Percentiles rank a stretch among this genome's conserved stretches.
Conservation (phyloP, 2,329 filamentous ascomycete species). For the Sporothrix schenckii region DNA sequence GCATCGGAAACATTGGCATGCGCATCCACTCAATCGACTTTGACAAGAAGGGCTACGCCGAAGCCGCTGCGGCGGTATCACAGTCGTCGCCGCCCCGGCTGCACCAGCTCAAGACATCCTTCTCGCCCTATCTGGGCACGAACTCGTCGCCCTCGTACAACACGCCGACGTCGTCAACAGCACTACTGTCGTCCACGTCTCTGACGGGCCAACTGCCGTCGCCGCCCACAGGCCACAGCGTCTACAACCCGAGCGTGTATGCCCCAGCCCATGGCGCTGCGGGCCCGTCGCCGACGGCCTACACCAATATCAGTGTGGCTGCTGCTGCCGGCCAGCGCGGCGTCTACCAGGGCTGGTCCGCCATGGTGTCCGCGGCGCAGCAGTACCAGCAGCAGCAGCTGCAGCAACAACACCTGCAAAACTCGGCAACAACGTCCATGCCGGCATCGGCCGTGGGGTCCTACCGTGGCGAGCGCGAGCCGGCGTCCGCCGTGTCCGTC, state of each 20-base stretch:
- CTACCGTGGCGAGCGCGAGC: constrained; percentile 1
- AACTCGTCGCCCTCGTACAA: constrained; percentile 33
- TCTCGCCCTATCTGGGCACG: constrained; percentile 34
- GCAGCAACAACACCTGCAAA: neutral
- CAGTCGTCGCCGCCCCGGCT: constrained; percentile 31
- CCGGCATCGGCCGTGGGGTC: constrained; percentile 3
- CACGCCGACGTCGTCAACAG: constrained; percentile 38
- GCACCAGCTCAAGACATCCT: constrained; percentile 38
- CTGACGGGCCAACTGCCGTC: neutral
- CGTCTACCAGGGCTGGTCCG: constrained; percentile 31
- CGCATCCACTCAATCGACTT: constrained; percentile 28
- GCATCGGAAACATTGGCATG: constrained; percentile 3
- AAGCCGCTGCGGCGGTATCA: neutral
- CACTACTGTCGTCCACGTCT: constrained; percentile 22
- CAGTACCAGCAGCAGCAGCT: constrained; percentile 23
- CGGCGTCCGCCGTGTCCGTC: neutral
- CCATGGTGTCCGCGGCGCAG: constrained; percentile 23
- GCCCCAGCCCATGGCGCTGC: neutral
- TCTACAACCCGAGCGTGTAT: constrained; percentile 38
- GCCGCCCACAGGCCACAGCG: neutral
- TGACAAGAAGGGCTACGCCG: constrained; percentile 12
- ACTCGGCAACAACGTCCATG: neutral
- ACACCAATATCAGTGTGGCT: neutral
- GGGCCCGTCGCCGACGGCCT: neutral
- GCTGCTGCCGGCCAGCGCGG: constrained; percentile 24